Evolutionary conservation across 2,329 filamentous ascomycete species (phyloP), one percentile per base, ranked within the genome.

Genomic region (Fonsecaea multimorphosa): DNA sequence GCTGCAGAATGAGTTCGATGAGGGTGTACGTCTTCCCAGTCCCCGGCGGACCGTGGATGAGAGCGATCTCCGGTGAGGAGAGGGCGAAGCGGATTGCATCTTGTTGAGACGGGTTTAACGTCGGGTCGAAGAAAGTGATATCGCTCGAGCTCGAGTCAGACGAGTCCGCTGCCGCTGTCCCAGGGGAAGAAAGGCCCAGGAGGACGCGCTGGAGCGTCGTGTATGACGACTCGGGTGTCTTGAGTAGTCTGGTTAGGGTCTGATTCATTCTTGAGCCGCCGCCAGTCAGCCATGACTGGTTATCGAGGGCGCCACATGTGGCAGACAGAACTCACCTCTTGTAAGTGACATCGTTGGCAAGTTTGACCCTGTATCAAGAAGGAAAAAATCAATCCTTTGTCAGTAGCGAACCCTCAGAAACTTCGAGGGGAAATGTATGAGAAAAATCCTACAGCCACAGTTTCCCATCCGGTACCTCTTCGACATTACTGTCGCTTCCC

Each of bases 1-100:
- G 82, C 75, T 99, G 95, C n/a, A 96, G 83, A 67, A 99, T 96
- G 12, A 99, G 83, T 77, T 99, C 95, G 66, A 99, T 94, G 44
- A 99, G 81, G 0, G 95, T 98, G 76, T 98, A 94, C 0, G 95
- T 99, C 78, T 99, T 99, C 56, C 95, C 95, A 0, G 95, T 99
- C 0, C 95, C 95, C 0, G 95, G 95, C 0, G 95, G 95, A 0
- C 95, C 95, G 75, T 99, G 95, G 61, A 99, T 97, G 65, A 97
- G 82, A 1, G 92, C 91, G 31, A 98, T 85, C 73, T 97, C 93
- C 60, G 84, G 84, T 1, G 91, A 90, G 6, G 89, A 90, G 61
- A 99, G 80, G 0, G 94, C 93, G 74, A 98, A 99, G n/a, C 87
- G 80, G 66, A 89, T 84, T 0, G 87, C 87, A 68, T 87, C 84